These are phyloP conservation scores for Diophrys appendiculata DNA, from an alignment of 73 alveolate species.

Conservation along the genomic window DNA sequence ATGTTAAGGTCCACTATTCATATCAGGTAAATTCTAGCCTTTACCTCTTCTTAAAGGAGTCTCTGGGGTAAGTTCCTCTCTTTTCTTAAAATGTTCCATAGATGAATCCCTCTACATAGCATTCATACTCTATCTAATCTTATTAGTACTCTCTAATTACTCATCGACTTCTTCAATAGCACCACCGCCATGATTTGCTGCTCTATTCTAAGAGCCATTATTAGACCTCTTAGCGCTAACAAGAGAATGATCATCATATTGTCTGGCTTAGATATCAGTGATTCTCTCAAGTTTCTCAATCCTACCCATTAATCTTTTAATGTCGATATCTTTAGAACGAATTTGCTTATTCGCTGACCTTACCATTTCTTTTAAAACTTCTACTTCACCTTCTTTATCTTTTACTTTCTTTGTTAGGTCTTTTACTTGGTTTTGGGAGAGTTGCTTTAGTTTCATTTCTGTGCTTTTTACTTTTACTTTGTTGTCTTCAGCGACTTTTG, in stretches of 20 bases:
- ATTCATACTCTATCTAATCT: no score
- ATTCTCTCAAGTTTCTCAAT: conserved; percentile 15
- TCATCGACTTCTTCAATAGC: background rate
- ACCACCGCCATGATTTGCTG: background rate
- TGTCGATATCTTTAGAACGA: conserved; percentile 16
- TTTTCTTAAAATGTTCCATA: no score
- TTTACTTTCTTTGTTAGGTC: conserved; percentile 17
- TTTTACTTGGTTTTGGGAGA: background rate
- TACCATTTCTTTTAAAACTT: conserved; percentile 36
- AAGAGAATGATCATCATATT: background rate
- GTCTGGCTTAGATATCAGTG: conserved; percentile 10
- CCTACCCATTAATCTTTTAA: conserved; percentile 7
- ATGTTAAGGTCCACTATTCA: background rate
- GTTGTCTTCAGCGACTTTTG: conserved; percentile 2
- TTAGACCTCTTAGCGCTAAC: background rate
- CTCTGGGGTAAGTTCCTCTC: background rate
- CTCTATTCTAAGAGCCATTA: background rate
- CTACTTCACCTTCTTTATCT: conserved; percentile 17
- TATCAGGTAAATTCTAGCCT: background rate
- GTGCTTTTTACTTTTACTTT: background rate
- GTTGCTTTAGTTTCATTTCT: background rate
- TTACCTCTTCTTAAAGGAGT: background rate
- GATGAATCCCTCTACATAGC: no score
- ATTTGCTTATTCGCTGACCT: conserved; percentile 19
- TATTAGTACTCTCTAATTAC: conserved; percentile 1